Evolutionary conservation across 108 stramenopile genomes (phyloP).

Genomic region (Parietichytrium sp.): DNA sequence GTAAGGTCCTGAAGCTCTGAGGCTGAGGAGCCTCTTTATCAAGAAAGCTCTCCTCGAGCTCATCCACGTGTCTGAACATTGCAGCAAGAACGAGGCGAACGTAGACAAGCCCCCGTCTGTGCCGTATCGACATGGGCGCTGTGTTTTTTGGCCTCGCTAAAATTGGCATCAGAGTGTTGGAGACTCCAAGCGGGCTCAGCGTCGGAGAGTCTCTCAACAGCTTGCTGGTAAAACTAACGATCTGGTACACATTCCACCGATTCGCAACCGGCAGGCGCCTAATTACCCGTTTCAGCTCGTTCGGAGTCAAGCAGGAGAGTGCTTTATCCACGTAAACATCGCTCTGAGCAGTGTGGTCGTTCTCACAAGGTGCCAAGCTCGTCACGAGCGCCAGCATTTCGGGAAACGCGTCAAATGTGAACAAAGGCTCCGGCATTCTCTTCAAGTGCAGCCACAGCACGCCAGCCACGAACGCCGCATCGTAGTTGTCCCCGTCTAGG

Average conservation of each 20-base stretch:
- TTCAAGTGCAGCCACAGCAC: slow-evolving; percentile 19
- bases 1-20: no score
- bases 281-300: background rate
- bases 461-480: background rate
- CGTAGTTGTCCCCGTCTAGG: background rate
- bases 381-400: background rate
- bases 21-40: no score
- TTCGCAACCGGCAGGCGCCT: background rate
- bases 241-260: background rate
- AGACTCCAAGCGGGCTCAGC: background rate
- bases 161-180: background rate
- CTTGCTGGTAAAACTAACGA: background rate
- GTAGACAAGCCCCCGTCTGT: background rate
- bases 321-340: slow-evolving; percentile 3
- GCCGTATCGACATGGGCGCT: slow-evolving; percentile 11
- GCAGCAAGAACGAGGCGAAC: background rate
- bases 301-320: background rate
- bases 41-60: slow-evolving; percentile 28
- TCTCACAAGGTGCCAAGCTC: background rate
- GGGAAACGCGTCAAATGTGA: background rate
- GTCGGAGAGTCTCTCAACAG: background rate
- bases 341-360: background rate
- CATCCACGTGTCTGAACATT: background rate
- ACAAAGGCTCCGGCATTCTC: background rate
- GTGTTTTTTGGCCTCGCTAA: background rate